Percentiles rank a stretch among this genome's conserved stretches.
phyloP scores from a whole-genome alignment of 768 basidiomycete species.

The Piloderma croceum region DNA sequence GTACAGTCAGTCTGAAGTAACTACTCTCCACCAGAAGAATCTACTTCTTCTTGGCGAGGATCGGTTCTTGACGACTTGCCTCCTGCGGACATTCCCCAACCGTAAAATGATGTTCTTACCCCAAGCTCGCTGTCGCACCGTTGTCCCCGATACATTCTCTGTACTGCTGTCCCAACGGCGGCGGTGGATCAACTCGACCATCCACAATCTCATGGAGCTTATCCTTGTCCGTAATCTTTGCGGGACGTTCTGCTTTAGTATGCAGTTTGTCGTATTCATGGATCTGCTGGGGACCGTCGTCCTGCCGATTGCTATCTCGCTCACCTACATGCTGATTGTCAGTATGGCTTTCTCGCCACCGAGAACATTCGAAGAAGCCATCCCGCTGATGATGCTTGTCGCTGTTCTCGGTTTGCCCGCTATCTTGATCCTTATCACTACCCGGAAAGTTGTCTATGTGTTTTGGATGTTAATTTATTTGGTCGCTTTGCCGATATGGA shows the following conservation, averaged over 20 bases:
- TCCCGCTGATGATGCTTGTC: conserved; percentile 83
- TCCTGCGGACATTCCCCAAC: conserved; percentile 94
- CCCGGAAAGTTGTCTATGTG: conserved; percentile 90
- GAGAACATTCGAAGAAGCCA: conserved; percentile 81
- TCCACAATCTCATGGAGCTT: conserved; percentile 99
- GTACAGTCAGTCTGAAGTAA: conserved; percentile 91
- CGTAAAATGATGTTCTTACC: conserved; percentile 99
- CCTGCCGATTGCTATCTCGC: conserved; percentile 85
- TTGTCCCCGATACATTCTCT: conserved; percentile 93
- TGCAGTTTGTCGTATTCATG: conserved; percentile 99
- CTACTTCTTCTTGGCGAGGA: conserved; percentile 94
- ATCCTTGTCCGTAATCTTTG: conserved; percentile 94
- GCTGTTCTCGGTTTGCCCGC: conserved; percentile 93
- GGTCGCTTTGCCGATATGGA: conserved; percentile 91
- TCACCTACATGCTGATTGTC: conserved; percentile 87
- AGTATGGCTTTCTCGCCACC: conserved; percentile 79
- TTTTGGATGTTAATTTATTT: conserved; percentile 99
- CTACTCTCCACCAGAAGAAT: conserved; percentile 97
- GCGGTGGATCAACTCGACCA: conserved; percentile 99
- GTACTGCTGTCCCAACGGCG: conserved; percentile 94
- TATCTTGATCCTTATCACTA: conserved; percentile 88
- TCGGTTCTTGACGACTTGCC: conserved; percentile 95
- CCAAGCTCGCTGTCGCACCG: conserved; percentile 89
- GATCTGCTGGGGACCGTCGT: conserved; percentile 89
- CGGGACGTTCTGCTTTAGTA: conserved; percentile 99